These are phyloP conservation scores for Boletus austroedulis DNA, from an alignment of 1,284 basidiomycete species.

Conservation along the genomic window DNA sequence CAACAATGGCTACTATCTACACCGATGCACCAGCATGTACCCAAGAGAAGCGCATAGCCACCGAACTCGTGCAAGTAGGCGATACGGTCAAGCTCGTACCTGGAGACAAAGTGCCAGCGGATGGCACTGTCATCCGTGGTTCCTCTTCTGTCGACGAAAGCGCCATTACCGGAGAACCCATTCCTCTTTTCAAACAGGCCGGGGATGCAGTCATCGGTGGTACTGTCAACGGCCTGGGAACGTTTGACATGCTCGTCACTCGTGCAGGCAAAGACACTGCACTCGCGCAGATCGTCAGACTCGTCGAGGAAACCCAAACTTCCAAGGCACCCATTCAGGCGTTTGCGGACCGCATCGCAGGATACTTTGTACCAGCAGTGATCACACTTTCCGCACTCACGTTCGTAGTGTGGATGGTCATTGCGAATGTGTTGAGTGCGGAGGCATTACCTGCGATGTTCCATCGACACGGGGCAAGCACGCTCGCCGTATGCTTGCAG, in stretches of 20 bases:
- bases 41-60: constrained; percentile 86
- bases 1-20: constrained; percentile 95
- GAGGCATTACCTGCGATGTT: constrained; percentile 81
- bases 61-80: constrained; percentile 92
- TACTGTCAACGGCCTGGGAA: constrained; percentile 94
- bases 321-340: constrained; percentile 98
- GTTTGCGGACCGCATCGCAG: constrained; percentile 93
- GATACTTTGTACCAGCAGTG: constrained; percentile 93
- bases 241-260: constrained; percentile 93
- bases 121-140: constrained; percentile 86
- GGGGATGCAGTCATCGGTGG: constrained; percentile 92
- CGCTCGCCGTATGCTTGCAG: constrained; percentile 91
- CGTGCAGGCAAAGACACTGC: constrained; percentile 96
- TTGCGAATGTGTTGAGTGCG: constrained; percentile 63
- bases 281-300: constrained; percentile 91
- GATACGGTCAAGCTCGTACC: constrained; percentile 94
- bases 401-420: constrained; percentile 81
- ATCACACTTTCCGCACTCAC: constrained; percentile 81
- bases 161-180: constrained; percentile 95
- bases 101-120: constrained; percentile 95
- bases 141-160: constrained; percentile 92
- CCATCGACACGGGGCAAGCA: constrained; percentile 77
- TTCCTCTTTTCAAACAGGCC: constrained; percentile 80
- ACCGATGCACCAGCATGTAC: constrained; percentile 76
- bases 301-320: constrained; percentile 98